These are phyloP conservation scores for Russula virescens DNA, from an alignment of 768 basidiomycete species.

Conservation along the genomic window DNA sequence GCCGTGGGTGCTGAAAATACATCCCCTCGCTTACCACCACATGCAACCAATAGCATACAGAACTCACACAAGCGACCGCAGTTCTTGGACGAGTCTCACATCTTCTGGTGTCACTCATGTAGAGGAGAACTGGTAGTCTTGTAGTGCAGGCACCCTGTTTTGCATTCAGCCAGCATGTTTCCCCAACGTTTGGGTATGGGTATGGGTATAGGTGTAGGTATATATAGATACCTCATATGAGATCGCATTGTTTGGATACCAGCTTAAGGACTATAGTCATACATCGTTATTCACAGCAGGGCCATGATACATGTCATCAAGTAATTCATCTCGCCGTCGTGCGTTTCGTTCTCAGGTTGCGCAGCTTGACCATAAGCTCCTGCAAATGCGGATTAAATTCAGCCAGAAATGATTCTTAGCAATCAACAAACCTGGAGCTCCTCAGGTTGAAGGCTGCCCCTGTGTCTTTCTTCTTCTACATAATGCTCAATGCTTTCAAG, in stretches of 20 bases:
- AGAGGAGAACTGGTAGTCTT: slow-evolving; percentile 76
- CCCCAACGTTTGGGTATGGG: slow-evolving; percentile 2
- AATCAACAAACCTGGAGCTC: slow-evolving; percentile 60
- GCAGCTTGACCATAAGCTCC: slow-evolving; percentile 43
- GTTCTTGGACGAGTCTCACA: slow-evolving; percentile 82
- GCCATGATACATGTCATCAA: slow-evolving; percentile 20
- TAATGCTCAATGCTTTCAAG: slow-evolving; percentile 76
- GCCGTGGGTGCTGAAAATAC: slow-evolving; percentile 29
- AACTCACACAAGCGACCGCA: slow-evolving; percentile 44
- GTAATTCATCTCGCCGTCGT: slow-evolving; percentile 26
- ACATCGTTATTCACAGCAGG: slow-evolving; percentile 25
- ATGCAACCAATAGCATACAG: background rate
- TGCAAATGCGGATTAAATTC: slow-evolving; percentile 17
- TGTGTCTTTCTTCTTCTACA: slow-evolving; percentile 60
- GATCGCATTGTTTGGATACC: slow-evolving; percentile 9
- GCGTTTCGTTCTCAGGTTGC: slow-evolving; percentile 51
- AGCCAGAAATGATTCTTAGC: background rate
- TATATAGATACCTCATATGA: slow-evolving; percentile 11
- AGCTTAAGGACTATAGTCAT: slow-evolving; percentile 12
- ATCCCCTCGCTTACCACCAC: slow-evolving; percentile 9
- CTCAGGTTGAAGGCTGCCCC: slow-evolving; percentile 57
- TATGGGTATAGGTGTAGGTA: background rate
- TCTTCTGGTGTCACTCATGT: slow-evolving; percentile 87
- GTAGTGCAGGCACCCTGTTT: slow-evolving; percentile 29
- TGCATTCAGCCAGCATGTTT: background rate